Base-by-base conservation (phyloP, 306 rosid genomes). In the Cicer arietinum region DNA sequence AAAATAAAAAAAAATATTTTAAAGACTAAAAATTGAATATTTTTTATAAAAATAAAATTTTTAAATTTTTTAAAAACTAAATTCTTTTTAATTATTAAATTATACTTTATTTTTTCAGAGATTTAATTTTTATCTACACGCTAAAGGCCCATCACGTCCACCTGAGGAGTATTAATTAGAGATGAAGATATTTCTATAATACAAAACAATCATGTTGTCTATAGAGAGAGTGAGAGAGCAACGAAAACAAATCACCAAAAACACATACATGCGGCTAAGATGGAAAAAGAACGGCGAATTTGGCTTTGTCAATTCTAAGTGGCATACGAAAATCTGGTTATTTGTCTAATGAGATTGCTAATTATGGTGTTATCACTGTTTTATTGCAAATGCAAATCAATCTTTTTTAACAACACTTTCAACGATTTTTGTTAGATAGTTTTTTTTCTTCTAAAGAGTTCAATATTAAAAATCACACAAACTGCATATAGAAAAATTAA, bases 331-430 rank as follows among this genome's bases (percentile, higher is more conserved):
- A 63, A 47, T 60, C 42, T 30, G 69, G 56, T 10, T 72, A 54
- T n/a, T 51, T 84, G 77, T 22, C 66, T 72, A 62, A 84, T 71
- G 68, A 44, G 20, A 59, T 7, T 47, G 46, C 43, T 74, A 80
- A 80, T 80, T 72, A 75, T 69, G 80, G 54, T 50, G 69, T 35
- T 69, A 62, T 62, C 40, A 69, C 60, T 75, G 45, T 80, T 74
- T 52, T 53, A 54, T 76, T 59, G 79, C 60, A 57, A 71, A 64
- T 39, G 61, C 10, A 11, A 73, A 47, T 64, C 12, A 37, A 68
- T 77, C 46, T 62, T 80, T 67, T 48, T 80, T 9, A 60, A 12
- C 40, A 37, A 42, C 30, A 30, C 68, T 40, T 80, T 56, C 52
- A 30, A 42, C 22, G 1, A 20, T 20, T 20, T 20, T 20, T 20